Evolutionary conservation across 345 rosid species (phyloP), one percentile per base, ranked within the genome.

Genomic region (Heritiera littoralis): DNA sequence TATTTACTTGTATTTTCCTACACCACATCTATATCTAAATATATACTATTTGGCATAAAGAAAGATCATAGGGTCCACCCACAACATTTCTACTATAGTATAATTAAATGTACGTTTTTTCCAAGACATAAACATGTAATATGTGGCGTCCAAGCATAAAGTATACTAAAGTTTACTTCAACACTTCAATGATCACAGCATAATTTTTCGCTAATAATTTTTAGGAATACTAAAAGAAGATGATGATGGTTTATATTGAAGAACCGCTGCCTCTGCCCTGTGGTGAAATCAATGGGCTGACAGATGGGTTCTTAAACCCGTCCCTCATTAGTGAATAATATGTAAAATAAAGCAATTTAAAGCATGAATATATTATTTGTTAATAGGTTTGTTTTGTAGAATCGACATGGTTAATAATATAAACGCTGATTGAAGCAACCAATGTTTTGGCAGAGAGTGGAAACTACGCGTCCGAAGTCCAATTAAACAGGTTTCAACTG

Each of bases 351-450:
- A 67, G 54, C 38, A 68, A 38, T 35, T 38, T 65, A 35, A 65
- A 64, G 45, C 9, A 64, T 6, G 17, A n/a, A 67, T 43, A 35
- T 35, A 35, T 35, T 2, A 35, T 35, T 35, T 15, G 32, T 43
- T 43, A 9, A 35, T 35, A 1, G 38, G 71, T 12, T 41, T 43
- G 49, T 18, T 43, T 43, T 11, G 48, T 11, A 45, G 9, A 68
- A 68, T 3, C 20, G 69, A 1, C 49, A 17, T 40, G 51, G 49
- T 18, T 51, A 67, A 11, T 11, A 8, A 38, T 9, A 10, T 66
- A 45, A 55, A 67, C 52, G 72, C 43, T 32, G 72, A 67, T 67
- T 67, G 52, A 69, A 48, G 74, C 58, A 70, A 28, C 74, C 74
- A 49, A 49, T 70, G 58, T 28, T 45, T 20, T 68, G 54, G 32